These are phyloP conservation scores for Panicum hallii DNA, from an alignment of 202 grass and related monocot species.

Conservation along the genomic window DNA sequence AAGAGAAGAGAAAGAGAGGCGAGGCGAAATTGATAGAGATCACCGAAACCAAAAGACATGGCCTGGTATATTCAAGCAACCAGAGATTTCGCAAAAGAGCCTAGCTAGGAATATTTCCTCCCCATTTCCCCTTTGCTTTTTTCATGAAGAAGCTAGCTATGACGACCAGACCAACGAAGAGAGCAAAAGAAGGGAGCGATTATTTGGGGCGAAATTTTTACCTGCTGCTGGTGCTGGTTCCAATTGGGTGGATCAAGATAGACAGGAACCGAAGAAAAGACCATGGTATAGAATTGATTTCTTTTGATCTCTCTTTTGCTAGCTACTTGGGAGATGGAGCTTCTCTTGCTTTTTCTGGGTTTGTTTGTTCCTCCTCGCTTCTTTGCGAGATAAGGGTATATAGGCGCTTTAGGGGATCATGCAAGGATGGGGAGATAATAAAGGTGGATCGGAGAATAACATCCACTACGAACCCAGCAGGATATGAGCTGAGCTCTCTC, in stretches of 20 bases:
- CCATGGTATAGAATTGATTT: slow-evolving; percentile 86
- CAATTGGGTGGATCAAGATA: slow-evolving; percentile 95
- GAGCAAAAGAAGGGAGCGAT: neutral
- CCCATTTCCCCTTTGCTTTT: slow-evolving; percentile 68
- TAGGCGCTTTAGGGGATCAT: slow-evolving; percentile 62
- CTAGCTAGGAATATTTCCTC: slow-evolving; percentile 62
- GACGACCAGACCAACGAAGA: slow-evolving; percentile 2
- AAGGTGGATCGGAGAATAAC: slow-evolving; percentile 63
- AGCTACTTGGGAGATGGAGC: slow-evolving; percentile 33
- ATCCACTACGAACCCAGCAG: slow-evolving; percentile 49
- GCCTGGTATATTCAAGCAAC: slow-evolving; percentile 74
- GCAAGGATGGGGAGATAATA: slow-evolving; percentile 53
- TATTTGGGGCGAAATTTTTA: slow-evolving; percentile 23
- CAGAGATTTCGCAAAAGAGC: slow-evolving; percentile 58
- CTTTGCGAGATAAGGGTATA: slow-evolving; percentile 59
- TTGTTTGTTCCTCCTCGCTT: slow-evolving; percentile 52
- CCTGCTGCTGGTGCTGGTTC: slow-evolving; percentile 74
- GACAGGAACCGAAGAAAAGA: slow-evolving; percentile 90
- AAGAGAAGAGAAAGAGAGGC: slow-evolving; percentile 42
- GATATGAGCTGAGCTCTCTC: neutral
- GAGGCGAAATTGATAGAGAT: slow-evolving; percentile 38
- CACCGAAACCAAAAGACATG: slow-evolving; percentile 37
- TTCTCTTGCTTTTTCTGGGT: slow-evolving; percentile 45
- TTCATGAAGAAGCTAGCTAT: slow-evolving; percentile 61
- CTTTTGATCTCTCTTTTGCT: slow-evolving; percentile 53